Evolutionary conservation across 352 stramenopile genomes (phyloP).

Genomic region (Phytopythium litorale): DNA sequence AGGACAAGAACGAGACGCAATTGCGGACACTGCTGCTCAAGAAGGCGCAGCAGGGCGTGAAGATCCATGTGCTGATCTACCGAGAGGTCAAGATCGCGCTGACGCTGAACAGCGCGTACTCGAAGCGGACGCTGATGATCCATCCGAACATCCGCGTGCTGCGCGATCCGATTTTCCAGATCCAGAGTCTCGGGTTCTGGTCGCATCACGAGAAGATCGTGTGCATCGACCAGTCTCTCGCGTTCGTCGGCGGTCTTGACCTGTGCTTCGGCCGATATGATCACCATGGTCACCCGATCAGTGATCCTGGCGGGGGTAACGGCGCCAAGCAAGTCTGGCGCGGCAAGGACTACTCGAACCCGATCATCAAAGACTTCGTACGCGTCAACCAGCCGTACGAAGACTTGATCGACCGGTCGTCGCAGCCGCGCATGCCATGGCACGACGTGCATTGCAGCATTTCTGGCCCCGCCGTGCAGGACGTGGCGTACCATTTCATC

Average conservation of each 20-base stretch:
- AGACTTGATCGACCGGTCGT: constrained; percentile 75
- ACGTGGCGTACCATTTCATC: constrained; percentile 89
- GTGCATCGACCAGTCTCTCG: constrained; percentile 83
- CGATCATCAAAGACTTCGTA: constrained; percentile 89
- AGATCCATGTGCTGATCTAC: constrained; percentile 91
- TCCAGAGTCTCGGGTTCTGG: constrained; percentile 89
- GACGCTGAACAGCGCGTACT: constrained; percentile 86
- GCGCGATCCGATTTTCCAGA: constrained; percentile 89
- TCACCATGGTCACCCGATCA: constrained; percentile 67
- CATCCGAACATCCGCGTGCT: constrained; percentile 88
- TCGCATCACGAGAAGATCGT: constrained; percentile 94
- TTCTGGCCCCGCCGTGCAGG: constrained; percentile 71
- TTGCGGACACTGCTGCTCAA: constrained; percentile 72
- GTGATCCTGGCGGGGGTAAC: constrained; percentile 52
- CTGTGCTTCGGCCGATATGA: constrained; percentile 89
- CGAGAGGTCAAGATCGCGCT: constrained; percentile 87
- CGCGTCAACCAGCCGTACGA: constrained; percentile 82
- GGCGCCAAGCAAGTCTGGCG: constrained; percentile 59
- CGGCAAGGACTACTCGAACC: constrained; percentile 88
- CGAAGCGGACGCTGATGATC: constrained; percentile 72
- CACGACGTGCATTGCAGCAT: constrained; percentile 88
- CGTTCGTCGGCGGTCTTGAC: constrained; percentile 85
- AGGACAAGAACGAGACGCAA: constrained; percentile 63
- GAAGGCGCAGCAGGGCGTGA: constrained; percentile 78
- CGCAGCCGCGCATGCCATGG: constrained; percentile 86